These are phyloP conservation scores for Suillus fuscotomentosus DNA, from an alignment of 768 basidiomycete genomes.

Conservation along the genomic window DNA sequence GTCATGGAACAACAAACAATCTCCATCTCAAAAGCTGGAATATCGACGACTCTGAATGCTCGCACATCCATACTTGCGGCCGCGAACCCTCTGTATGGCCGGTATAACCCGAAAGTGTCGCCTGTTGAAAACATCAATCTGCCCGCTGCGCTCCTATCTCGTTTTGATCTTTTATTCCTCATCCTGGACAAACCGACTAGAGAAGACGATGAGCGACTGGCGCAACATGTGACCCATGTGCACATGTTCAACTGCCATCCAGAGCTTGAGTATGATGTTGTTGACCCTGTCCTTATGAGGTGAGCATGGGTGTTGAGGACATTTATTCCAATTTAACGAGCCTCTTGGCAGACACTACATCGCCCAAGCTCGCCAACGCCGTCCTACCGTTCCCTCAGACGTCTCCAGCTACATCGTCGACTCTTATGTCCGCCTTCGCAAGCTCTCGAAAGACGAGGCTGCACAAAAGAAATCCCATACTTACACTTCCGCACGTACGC, in stretches of 20 bases:
- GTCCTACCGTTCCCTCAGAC: constrained; percentile 85
- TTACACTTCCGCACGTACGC: constrained; percentile 94
- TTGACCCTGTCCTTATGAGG: constrained; percentile 90
- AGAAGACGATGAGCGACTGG: constrained; percentile 94
- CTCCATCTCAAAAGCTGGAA: constrained; percentile 98
- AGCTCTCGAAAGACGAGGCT: constrained; percentile 89
- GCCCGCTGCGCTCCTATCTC: constrained; percentile 91
- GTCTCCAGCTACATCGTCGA: constrained; percentile 94
- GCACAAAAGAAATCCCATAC: constrained; percentile 85
- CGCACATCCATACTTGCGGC: constrained; percentile 97
- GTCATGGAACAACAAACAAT: constrained; percentile 99
- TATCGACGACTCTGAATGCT: constrained; percentile 97
- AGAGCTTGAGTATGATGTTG: constrained; percentile 75
- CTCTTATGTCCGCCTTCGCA: constrained; percentile 93
- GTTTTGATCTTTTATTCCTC: constrained; percentile 95
- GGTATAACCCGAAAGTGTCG: constrained; percentile 97
- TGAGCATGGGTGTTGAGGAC: constrained; percentile 29
- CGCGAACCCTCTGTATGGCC: constrained; percentile 96
- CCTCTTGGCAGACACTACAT: constrained; percentile 78
- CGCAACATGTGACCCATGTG: constrained; percentile 96
- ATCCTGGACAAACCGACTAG: constrained; percentile 94
- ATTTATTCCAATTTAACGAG: constrained; percentile 9
- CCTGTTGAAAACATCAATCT: constrained; percentile 99
- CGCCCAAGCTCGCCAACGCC: constrained; percentile 81
- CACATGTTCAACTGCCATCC: constrained; percentile 97